Evolutionary conservation across 164 flowering plant genomes (phyloP), one percentile per base, ranked within the genome.

Genomic region (Magnolia kwangsiensis): DNA sequence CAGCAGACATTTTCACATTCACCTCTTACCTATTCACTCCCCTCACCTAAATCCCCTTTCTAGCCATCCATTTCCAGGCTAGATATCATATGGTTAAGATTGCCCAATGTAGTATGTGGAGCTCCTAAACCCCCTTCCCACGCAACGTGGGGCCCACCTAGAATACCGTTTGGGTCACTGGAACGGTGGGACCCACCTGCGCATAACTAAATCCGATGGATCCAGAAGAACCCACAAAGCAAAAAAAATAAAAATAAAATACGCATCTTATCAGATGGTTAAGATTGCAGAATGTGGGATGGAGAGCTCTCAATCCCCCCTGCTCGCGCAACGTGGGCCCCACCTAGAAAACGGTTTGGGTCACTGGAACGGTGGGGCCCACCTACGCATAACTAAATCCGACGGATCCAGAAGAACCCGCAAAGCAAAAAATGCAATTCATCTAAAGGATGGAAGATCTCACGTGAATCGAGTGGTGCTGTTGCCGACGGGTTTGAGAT

Each of bases 401-500:
- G 16, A 31, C 10, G 3, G 8, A 23, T 27, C 24, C 7, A 66
- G 18, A 9, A 21, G 51, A 76, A 23, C 3, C 69, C 24, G 31
- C 23, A 2, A 59, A 31, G 61, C 16, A 11, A 55, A 11, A 16
- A 55, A 11, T 11, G 61, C 13, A 55, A 55, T 55, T 55, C 27
- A 64, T 18, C 20, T 8, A 18, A 19, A 50, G 24, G 58, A 49
- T 19, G 58, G 10, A 59, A 74, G 20, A 67, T 76, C 85, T 78
- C 29, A 94, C 98, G 79, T 91, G 85, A 81, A 92, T 76, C 92
- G 76, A 37, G 72, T 67, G 69, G 49, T 59, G 55, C 69, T 83
- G 78, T 80, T 92, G n/a, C 99, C 97, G 20, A 86, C 84, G 19
- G 87, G 80, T 85, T 87, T 88, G 67, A 96, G 93, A 84, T 94